phyloP scores from a whole-genome alignment of 208 protist genomes.

The Trypanosoma conorhini region DNA sequence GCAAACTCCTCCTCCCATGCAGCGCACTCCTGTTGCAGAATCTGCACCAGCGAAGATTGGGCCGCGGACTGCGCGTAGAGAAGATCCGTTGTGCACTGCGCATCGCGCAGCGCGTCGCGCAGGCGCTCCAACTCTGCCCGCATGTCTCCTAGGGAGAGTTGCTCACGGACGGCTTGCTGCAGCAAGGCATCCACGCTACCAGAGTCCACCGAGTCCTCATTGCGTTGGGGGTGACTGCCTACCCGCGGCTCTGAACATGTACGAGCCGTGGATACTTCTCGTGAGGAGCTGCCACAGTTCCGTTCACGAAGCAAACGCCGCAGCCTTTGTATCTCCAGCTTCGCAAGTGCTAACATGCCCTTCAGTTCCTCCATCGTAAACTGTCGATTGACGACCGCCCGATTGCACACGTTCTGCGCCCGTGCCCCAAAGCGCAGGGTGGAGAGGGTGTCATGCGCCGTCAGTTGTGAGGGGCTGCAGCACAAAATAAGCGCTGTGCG shows the following conservation, averaged over 20 bases:
- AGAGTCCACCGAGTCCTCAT: neutral
- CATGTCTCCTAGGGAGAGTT: conserved; percentile 39
- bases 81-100: conserved; percentile 39
- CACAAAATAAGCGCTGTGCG: conserved; percentile 90
- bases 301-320: conserved; percentile 14
- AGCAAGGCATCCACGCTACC: conserved; percentile 36
- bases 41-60: conserved; percentile 29
- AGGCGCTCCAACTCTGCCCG: conserved; percentile 38
- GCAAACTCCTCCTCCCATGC: conserved; percentile 69
- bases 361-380: conserved; percentile 75
- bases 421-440: conserved; percentile 86
- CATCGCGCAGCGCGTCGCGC: conserved; percentile 40
- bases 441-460: conserved; percentile 87
- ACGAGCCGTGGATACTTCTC: neutral
- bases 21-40: conserved; percentile 54
- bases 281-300: neutral
- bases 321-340: conserved; percentile 56
- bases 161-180: conserved; percentile 40
- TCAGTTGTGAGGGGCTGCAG: conserved; percentile 77
- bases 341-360: conserved; percentile 66
- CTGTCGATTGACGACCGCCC: conserved; percentile 77
- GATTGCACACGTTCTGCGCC: conserved; percentile 86
- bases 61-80: conserved; percentile 51
- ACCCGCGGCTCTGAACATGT: neutral
- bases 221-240: neutral